Percentiles rank a stretch among this genome's conserved stretches.
phyloP scores from a whole-genome alignment of 169 alveolate species.

The Babesia gibsoni region DNA sequence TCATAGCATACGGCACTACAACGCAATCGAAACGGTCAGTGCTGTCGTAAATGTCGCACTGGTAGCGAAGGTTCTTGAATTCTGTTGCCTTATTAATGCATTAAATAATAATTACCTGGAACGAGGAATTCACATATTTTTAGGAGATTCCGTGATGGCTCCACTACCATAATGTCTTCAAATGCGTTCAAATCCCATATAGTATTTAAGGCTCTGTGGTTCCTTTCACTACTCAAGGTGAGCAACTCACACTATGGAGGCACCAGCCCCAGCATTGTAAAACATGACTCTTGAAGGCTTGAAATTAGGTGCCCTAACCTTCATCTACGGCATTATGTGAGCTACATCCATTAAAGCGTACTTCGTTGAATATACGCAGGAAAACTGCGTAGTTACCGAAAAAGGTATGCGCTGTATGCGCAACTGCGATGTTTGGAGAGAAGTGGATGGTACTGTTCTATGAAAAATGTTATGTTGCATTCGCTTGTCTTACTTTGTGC shows the following conservation, averaged over 20 bases:
- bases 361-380: conserved; percentile 73
- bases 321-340: conserved; percentile 42
- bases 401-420: conserved; percentile 81
- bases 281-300: conserved; percentile 43
- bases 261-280: conserved; percentile 65
- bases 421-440: conserved; percentile 73
- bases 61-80: conserved; percentile 61
- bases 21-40: conserved; percentile 57
- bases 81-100: neutral
- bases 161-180: conserved; percentile 57
- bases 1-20: conserved; percentile 62
- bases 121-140: conserved; percentile 62
- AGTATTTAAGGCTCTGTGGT: conserved; percentile 44
- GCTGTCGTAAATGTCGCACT: conserved; percentile 62
- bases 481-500: conserved; percentile 59
- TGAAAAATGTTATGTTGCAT: neutral
- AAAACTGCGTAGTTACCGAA: conserved; percentile 75
- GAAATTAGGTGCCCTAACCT: conserved; percentile 35
- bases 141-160: conserved; percentile 65
- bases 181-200: conserved; percentile 47
- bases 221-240: neutral
- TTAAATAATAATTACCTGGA: conserved; percentile 25
- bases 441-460: conserved; percentile 38
- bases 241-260: conserved; percentile 54
- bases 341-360: conserved; percentile 3